phyloP scores from a whole-genome alignment of 2,329 filamentous ascomycete genomes.

The Diplodia sapinea region DNA sequence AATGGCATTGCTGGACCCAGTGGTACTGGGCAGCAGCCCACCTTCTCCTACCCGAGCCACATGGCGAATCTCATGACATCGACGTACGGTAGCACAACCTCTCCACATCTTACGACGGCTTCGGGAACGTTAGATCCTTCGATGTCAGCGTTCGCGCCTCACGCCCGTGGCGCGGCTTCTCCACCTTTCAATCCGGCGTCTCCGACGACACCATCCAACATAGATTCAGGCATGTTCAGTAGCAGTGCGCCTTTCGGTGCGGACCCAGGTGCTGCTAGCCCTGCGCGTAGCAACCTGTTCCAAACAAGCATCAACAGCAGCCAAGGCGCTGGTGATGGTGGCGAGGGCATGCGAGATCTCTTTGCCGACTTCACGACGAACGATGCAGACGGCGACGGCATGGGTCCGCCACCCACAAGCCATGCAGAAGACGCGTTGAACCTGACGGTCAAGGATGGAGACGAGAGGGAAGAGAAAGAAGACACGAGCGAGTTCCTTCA shows the following conservation, averaged over 20 bases:
- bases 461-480: constrained; percentile 25
- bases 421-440: constrained; percentile 48
- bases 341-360: constrained; percentile 24
- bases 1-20: constrained; percentile 11
- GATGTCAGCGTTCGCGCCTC: constrained; percentile 27
- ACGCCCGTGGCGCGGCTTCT: constrained; percentile 13
- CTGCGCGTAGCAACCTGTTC: constrained; percentile 44
- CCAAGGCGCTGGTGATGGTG: constrained; percentile 34
- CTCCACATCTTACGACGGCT: constrained; percentile 10
- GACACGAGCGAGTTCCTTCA: constrained; percentile 25
- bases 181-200: constrained; percentile 25
- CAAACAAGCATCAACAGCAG: constrained; percentile 44
- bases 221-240: constrained; percentile 48
- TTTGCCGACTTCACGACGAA: constrained; percentile 31
- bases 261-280: constrained; percentile 39
- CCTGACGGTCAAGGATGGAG: constrained; percentile 43
- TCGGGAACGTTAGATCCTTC: constrained; percentile 16
- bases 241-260: constrained; percentile 36
- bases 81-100: constrained; percentile 16
- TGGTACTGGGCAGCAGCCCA: constrained; percentile 16
- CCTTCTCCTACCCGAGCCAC: constrained; percentile 24
- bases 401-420: constrained; percentile 34
- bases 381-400: constrained; percentile 26
- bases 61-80: constrained; percentile 7
- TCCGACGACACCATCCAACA: constrained; percentile 30